Conservation (phyloP, 2,329 filamentous ascomycete genomes). For the Annulohypoxylon truncatum region DNA sequence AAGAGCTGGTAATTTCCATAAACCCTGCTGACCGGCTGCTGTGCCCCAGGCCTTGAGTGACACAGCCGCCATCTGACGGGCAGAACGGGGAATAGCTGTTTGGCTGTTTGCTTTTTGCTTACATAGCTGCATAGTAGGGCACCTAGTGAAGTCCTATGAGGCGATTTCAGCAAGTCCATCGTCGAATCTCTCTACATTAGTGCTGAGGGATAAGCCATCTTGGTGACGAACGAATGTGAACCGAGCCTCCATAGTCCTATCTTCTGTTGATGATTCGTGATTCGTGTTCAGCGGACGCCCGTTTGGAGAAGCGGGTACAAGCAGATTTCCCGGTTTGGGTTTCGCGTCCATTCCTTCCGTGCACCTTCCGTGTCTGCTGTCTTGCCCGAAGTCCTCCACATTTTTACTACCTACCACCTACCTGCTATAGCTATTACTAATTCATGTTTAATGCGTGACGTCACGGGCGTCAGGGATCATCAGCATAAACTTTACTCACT, state of each 20-base stretch:
- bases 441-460: too few relatives aligned
- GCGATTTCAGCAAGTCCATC: neutral
- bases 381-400: neutral
- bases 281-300: neutral
- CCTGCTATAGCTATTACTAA: neutral
- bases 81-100: neutral
- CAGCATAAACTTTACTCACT: too few relatives aligned
- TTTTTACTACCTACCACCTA: neutral
- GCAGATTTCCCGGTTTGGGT: neutral
- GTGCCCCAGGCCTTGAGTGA: neutral
- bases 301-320: neutral
- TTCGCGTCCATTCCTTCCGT: neutral
- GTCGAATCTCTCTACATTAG: neutral
- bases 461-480: neutral
- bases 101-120: neutral
- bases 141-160: neutral
- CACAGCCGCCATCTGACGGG: conserved; percentile 5
- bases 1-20: conserved; percentile 10
- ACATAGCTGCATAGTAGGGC: too few relatives aligned
- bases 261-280: neutral
- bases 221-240: neutral
- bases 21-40: neutral
- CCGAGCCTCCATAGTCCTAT: neutral
- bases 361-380: neutral
- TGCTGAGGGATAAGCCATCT: neutral